These are phyloP conservation scores for Sarocladium oryzae DNA, from an alignment of 2,329 filamentous ascomycete species.

Conservation along the genomic window DNA sequence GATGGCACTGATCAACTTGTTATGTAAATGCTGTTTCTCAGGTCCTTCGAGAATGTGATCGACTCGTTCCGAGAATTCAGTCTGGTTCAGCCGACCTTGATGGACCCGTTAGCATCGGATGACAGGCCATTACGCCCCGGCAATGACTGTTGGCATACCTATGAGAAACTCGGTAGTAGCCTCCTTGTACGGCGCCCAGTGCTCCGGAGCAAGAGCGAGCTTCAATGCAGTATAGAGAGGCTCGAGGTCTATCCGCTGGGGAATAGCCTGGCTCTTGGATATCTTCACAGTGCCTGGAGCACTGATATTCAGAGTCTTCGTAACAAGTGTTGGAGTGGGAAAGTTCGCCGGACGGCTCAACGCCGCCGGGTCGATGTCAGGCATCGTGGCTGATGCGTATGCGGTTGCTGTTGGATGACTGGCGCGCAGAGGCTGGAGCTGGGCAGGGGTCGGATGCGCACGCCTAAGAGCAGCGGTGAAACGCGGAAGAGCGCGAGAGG, in stretches of 20 bases:
- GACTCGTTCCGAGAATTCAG: conserved; percentile 52
- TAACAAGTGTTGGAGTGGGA: conserved; percentile 51
- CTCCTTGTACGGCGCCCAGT: conserved; percentile 61
- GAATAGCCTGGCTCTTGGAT: conserved; percentile 56
- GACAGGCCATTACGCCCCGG: neutral
- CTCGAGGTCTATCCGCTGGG: conserved; percentile 61
- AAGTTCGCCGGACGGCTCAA: conserved; percentile 56
- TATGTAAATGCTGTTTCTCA: conserved; percentile 58
- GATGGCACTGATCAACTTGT: conserved; percentile 60
- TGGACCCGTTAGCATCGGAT: conserved; percentile 9
- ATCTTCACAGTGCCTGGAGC: conserved; percentile 43
- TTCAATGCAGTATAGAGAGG: conserved; percentile 58
- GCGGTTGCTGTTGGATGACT: neutral
- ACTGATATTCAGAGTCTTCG: conserved; percentile 50
- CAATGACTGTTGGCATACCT: conserved; percentile 34
- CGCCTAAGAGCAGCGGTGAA: conserved; percentile 22
- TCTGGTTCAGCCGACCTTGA: conserved; percentile 56
- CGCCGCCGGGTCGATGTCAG: conserved; percentile 65
- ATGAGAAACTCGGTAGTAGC: conserved; percentile 55
- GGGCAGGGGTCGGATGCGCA: neutral
- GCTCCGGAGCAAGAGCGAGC: conserved; percentile 49
- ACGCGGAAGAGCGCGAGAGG: conserved; percentile 38
- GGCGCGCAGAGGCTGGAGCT: neutral
- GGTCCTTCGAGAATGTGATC: conserved; percentile 54
- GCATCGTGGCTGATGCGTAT: conserved; percentile 38